A percentile compares a stretch with the other conserved stretches of the same genome.
phyloP scores from a whole-genome alignment of 768 basidiomycete genomes.

The Daedalea quercina region DNA sequence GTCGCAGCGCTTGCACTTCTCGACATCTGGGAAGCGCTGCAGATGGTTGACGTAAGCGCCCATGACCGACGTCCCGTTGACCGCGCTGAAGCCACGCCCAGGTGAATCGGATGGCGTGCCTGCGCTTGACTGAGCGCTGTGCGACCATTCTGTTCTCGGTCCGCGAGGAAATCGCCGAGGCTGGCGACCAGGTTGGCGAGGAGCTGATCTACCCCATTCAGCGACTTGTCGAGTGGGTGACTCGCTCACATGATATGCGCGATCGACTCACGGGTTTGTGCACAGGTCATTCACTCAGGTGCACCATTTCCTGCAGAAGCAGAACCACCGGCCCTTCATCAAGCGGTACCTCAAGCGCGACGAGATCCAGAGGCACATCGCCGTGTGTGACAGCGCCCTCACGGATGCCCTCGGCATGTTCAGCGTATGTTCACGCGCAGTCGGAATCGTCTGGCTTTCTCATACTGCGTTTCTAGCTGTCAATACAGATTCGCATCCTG shows the following conservation, averaged over 20 bases:
- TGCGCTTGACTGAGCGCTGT: constrained; percentile 68
- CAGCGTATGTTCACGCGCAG: constrained; percentile 34
- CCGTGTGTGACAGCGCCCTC: constrained; percentile 44
- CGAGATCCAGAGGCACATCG: constrained; percentile 52
- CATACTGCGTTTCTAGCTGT: neutral
- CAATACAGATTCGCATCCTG: constrained; percentile 19
- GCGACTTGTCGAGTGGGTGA: constrained; percentile 44
- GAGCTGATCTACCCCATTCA: constrained; percentile 46
- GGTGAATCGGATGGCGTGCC: constrained; percentile 62
- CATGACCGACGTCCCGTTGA: neutral
- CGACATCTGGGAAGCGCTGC: constrained; percentile 58
- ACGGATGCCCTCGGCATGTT: constrained; percentile 53
- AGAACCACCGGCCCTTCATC: constrained; percentile 62
- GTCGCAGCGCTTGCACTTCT: constrained; percentile 46
- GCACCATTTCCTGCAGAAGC: constrained; percentile 46
- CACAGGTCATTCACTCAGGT: constrained; percentile 38
- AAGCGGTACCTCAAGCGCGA: constrained; percentile 74
- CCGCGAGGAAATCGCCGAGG: constrained; percentile 53
- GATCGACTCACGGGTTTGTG: neutral
- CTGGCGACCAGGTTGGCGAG: constrained; percentile 41
- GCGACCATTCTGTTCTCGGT: constrained; percentile 62
- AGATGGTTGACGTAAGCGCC: constrained; percentile 51
- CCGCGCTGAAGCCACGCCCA: constrained; percentile 17
- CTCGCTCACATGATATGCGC: neutral
- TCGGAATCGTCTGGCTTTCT: neutral